Base-by-base conservation (phyloP, 2,329 filamentous ascomycete species). In the Aspergillus amoenus region DNA sequence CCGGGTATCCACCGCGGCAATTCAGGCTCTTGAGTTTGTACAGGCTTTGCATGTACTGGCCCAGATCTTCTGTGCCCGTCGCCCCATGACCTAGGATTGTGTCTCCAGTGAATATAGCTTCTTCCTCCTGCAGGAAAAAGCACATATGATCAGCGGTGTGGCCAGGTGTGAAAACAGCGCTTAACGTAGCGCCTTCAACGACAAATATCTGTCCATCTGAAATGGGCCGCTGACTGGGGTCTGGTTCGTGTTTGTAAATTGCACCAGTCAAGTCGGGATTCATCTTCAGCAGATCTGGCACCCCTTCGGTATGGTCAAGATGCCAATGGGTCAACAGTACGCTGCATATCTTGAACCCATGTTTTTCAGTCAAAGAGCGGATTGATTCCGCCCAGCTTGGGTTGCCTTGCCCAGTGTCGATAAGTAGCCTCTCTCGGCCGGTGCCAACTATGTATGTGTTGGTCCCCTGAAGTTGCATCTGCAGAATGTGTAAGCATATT, bases 101-200 rank as follows among this genome's bases (percentile, higher is more conserved):
- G 72, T 93, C 90, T 2, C 87, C 90, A 0, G 90, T 92, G 69
- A 93, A 91, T 77, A 93, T 84, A 44, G 88, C 88, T 56, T 89
- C 80, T 68, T 93, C 81, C 63, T 92, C 88, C 39, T 85, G 80
- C 2, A 93, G 73, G 1, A 90, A 68, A 57, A 93, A 86, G 17
- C 82, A 85, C 79, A 90, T 86, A 66, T 94, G 91, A 66, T 95
- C 91, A 1, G 76, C 76, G 0, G 90, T 86, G 66, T 95, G 91
- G 1, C 91, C 87, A 0, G 86, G 86, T 3, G 79, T 81, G 64
- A 83, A 67, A 1, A 79, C 45, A 1, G 77, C 75, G 0, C 63
- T 66, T 30, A 77, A 45, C 0, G 73, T 78, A 3, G 77, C 76
- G 1, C 76, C 76, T 30, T 77, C 70, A 3, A 73, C 70, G 0